These are phyloP conservation scores for Sanghuangporus weigelae DNA, from an alignment of 1,284 basidiomycete species.

Conservation along the genomic window DNA sequence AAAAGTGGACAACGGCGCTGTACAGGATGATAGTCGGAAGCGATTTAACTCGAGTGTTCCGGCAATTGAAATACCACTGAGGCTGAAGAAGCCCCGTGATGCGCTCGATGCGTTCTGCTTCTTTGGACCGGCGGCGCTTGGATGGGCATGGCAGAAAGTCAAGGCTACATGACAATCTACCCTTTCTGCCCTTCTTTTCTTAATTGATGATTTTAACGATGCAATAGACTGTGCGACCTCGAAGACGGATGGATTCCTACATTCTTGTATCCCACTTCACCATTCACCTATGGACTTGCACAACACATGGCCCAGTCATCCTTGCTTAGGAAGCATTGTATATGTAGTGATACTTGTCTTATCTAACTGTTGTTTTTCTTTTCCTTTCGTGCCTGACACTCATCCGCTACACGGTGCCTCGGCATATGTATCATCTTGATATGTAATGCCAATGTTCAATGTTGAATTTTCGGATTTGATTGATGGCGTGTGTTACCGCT, in stretches of 20 bases:
- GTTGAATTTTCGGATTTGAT: too few relatives aligned
- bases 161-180: not conserved
- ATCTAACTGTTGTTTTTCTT: not conserved
- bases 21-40: not conserved
- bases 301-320: not conserved
- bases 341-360: not conserved
- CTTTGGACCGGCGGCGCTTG: conserved; percentile 54
- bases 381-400: not conserved
- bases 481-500: too few relatives aligned
- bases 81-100: conserved; percentile 46
- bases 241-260: not conserved
- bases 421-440: not conserved
- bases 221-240: not conserved
- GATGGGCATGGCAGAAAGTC: conserved; percentile 40
- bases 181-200: not conserved
- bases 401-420: not conserved
- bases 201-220: not conserved
- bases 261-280: not conserved
- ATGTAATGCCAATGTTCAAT: not conserved
- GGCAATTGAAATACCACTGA: conserved; percentile 53
- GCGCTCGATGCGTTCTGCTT: conserved; percentile 64
- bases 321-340: too few relatives aligned
- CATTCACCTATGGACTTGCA: not conserved
- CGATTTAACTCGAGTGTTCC: conserved; percentile 30
- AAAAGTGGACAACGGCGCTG: not conserved